Conservation (phyloP, 73 alveolate genomes). For the Effrenium voratum region DNA sequence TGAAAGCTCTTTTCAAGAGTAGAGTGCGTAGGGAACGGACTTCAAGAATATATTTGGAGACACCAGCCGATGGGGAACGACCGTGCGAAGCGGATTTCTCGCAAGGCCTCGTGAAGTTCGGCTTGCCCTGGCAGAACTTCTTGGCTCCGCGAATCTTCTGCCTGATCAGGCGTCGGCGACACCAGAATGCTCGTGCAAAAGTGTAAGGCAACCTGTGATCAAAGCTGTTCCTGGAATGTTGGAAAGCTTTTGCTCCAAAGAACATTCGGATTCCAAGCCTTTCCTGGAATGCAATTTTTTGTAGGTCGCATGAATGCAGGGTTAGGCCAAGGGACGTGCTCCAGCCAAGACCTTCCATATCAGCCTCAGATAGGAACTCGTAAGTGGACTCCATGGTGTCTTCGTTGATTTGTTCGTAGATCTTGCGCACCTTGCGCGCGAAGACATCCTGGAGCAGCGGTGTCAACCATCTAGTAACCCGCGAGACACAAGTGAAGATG, state of each 20-base stretch:
- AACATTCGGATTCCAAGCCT: too few species aligned
- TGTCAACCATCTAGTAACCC: neutral
- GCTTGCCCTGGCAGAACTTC: neutral
- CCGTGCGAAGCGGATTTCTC: too few species aligned
- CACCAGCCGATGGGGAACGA: too few species aligned
- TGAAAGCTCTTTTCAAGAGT: too few species aligned
- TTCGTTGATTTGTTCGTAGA: neutral
- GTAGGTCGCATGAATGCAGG: too few species aligned
- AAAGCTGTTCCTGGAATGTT: too few species aligned
- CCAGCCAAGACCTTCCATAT: neutral
- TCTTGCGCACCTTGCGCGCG: neutral
- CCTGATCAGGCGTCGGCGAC: neutral
- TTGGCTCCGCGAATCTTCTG: slow-evolving; percentile 10
- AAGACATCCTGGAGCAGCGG: neutral
- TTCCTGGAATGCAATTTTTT: too few species aligned
- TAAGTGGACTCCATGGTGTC: slow-evolving; percentile 17
- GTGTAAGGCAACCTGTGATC: too few species aligned
- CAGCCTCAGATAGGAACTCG: neutral
- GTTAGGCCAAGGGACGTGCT: neutral
- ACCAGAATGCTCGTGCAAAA: too few species aligned
- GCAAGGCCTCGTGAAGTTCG: neutral
- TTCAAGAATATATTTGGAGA: too few species aligned
- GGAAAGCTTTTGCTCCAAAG: too few species aligned
- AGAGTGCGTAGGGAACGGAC: too few species aligned
- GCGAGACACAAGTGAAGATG: neutral